A percentile compares a stretch with the other conserved stretches of the same genome.
Conservation (phyloP, 2,329 filamentous ascomycete genomes). For the Colletotrichum lentis region DNA sequence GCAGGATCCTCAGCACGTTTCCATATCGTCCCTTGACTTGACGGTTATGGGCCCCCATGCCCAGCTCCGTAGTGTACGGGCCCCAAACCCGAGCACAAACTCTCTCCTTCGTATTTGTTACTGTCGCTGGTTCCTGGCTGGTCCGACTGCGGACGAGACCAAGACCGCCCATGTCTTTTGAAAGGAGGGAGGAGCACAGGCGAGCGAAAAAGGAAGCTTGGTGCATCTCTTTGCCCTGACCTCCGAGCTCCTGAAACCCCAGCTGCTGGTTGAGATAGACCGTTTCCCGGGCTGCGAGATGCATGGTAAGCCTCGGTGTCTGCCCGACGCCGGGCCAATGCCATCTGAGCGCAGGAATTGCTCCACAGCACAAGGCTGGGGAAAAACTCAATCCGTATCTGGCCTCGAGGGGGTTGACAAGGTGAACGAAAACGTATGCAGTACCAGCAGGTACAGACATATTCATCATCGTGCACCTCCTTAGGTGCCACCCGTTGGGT, state of each 20-base stretch:
- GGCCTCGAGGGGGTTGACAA: background rate
- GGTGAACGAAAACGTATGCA: background rate
- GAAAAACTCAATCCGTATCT: slow-evolving; percentile 26
- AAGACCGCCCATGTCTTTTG: slow-evolving; percentile 8
- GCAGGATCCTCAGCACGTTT: slow-evolving; percentile 29
- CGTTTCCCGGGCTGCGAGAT: slow-evolving; percentile 19
- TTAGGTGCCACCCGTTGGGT: slow-evolving; percentile 1
- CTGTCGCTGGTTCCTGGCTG: background rate
- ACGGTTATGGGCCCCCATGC: background rate
- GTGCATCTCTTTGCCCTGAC: slow-evolving; percentile 20
- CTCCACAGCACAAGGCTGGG: slow-evolving; percentile 32
- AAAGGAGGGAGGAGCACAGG: background rate
- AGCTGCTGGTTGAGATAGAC: slow-evolving; percentile 18
- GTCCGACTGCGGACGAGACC: slow-evolving; percentile 1
- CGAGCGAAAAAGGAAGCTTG: slow-evolving; percentile 1
- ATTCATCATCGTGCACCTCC: slow-evolving; percentile 1
- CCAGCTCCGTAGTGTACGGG: slow-evolving; percentile 20
- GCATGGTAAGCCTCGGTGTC: slow-evolving; percentile 31
- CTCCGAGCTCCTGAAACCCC: slow-evolving; percentile 32
- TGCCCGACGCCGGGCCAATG: slow-evolving; percentile 24
- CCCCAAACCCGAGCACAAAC: slow-evolving; percentile 29
- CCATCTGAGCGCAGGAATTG: slow-evolving; percentile 20
- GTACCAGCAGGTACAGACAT: background rate
- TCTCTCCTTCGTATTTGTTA: slow-evolving; percentile 19
- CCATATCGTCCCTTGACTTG: slow-evolving; percentile 7